These are phyloP conservation scores for Eleusine coracana DNA, from an alignment of 176 grass and related monocot genomes.

Conservation along the genomic window DNA sequence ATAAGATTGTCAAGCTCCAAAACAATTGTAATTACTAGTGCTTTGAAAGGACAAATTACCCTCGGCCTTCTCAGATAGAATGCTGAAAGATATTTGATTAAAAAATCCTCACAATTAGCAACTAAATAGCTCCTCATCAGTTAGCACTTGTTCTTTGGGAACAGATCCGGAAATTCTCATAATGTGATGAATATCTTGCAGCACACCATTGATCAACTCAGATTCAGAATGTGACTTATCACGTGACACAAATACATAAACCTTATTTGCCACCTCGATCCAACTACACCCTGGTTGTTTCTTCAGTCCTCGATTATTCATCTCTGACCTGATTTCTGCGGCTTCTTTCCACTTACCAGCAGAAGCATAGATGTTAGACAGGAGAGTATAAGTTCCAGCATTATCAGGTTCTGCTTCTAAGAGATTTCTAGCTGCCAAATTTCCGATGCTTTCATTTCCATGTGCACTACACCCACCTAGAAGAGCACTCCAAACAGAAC, in stretches of 20 bases:
- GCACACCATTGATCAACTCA: conserved; percentile 46
- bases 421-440: conserved; percentile 65
- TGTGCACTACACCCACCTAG: conserved; percentile 72
- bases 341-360: conserved; percentile 88
- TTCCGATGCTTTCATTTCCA: conserved; percentile 63
- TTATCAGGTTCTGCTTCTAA: conserved; percentile 75
- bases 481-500: conserved; percentile 68
- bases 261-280: conserved; percentile 78
- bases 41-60: not conserved
- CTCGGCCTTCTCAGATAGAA: not conserved
- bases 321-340: conserved; percentile 65
- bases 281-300: conserved; percentile 94
- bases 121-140: conserved; percentile 36
- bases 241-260: conserved; percentile 76
- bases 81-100: conserved; percentile 23
- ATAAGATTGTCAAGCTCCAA: too few species aligned
- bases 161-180: conserved; percentile 55
- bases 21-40: not conserved
- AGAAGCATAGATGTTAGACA: conserved; percentile 86
- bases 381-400: conserved; percentile 70
- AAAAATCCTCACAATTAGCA: conserved; percentile 20
- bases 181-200: conserved; percentile 70
- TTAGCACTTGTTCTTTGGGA: conserved; percentile 20
- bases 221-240: conserved; percentile 72
- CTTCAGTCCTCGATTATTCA: conserved; percentile 77